These are phyloP conservation scores for Aspergillus sp. DNA, from an alignment of 2,329 filamentous ascomycete species.

Conservation along the genomic window DNA sequence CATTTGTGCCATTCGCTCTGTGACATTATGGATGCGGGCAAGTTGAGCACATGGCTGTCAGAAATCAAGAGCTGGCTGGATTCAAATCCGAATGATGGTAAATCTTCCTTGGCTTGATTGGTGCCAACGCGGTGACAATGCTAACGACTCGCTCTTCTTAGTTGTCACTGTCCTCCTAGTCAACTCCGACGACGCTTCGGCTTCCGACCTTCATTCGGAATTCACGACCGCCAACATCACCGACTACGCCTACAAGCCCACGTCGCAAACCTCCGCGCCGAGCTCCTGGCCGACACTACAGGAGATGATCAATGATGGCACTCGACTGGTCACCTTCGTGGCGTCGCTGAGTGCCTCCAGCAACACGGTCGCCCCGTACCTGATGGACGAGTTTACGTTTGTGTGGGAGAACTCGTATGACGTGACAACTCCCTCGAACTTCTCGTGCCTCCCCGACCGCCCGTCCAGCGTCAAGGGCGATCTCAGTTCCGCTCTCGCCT, in stretches of 20 bases:
- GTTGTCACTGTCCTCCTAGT: conserved; percentile 74
- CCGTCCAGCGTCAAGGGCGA: conserved; percentile 55
- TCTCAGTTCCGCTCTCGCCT: conserved; percentile 50
- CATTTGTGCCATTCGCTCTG: conserved; percentile 71
- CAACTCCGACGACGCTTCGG: conserved; percentile 62
- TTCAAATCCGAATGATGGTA: conserved; percentile 63
- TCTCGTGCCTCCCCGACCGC: conserved; percentile 70
- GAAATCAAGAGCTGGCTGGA: conserved; percentile 69
- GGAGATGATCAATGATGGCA: conserved; percentile 63
- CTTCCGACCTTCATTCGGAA: conserved; percentile 54
- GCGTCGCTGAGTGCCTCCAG: conserved; percentile 47
- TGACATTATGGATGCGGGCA: conserved; percentile 66
- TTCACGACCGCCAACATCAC: conserved; percentile 62
- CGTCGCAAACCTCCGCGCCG: conserved; percentile 42
- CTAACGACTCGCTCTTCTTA: conserved; percentile 5
- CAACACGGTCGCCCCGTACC: conserved; percentile 39
- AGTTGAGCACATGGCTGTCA: conserved; percentile 62
- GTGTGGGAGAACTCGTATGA: conserved; percentile 74
- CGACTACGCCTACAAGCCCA: conserved; percentile 60
- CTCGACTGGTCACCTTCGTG: conserved; percentile 68
- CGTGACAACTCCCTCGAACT: conserved; percentile 60
- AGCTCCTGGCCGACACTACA: conserved; percentile 70
- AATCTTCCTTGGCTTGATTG: not conserved
- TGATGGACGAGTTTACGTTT: conserved; percentile 44
- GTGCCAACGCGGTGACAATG: not conserved